Base-by-base conservation (phyloP, 768 basidiomycete species). In the Xerocomus brunneocitrinus region DNA sequence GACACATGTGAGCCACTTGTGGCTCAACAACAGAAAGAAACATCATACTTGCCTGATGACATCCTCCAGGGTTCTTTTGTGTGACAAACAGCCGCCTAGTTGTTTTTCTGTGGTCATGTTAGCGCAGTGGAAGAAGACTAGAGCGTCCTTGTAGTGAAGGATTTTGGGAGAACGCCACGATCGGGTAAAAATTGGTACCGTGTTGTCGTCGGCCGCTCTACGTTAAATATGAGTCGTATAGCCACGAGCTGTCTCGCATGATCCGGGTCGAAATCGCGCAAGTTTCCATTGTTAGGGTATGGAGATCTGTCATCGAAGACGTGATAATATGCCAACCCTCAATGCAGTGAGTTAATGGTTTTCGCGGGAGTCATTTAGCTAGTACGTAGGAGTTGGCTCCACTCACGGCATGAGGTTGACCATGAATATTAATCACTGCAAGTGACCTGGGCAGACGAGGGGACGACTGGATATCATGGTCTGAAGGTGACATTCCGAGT, bases 31-130 rank as follows among this genome's bases (percentile, higher is more conserved):
- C 1, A 28, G 43, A 46, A 52, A 25, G 28, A 47, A 52, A 38
- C 0, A 13, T 3, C 16, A 22, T 31, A 50, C 69, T 43, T 49
- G 64, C 73, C 70, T 71, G 34, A 76, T 59, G 42, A 74, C 68
- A 51, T 73, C 65, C 47, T 63, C 62, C 30, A 75, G 53, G 1
- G 62, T 63, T 53, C 74, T 75, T 50, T 47, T 60, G 9, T 22
- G 42, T 19, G 48, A 47, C 30, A 46, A 43, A 44, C 22, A 6
- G 25, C 32, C 12, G 16, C 22, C 24, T 35, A 9, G 28, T 16
- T 19, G 5, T 6, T 44, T 44, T 44, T 28, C 28, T 30, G 31
- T n/a, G 13, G 43, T n/a, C 43, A 44, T 44, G 16, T 14, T 19
- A 40, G 39, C 12, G 39, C 9, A 5, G 8, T 39, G 8, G 38